Conservation (phyloP, 805 yeast species). For the Spathaspora hagerdaliae region DNA sequence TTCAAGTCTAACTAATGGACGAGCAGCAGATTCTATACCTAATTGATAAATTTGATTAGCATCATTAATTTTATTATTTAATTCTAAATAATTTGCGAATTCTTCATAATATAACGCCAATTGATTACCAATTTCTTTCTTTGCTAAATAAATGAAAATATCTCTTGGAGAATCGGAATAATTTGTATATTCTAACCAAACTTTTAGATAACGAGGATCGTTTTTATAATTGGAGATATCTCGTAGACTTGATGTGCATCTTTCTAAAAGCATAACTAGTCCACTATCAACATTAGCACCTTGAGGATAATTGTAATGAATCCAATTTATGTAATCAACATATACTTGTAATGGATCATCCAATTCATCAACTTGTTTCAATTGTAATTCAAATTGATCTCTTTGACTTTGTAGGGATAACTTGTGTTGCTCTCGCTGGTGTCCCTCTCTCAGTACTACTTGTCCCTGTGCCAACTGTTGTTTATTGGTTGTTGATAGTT, state of each 20-base stretch:
- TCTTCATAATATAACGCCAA: constrained; percentile 75
- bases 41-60: constrained; percentile 57
- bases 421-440: constrained; percentile 14
- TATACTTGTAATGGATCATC: constrained; percentile 84
- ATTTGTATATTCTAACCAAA: constrained; percentile 78
- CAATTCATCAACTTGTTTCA: constrained; percentile 51
- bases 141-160: constrained; percentile 64
- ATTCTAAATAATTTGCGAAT: constrained; percentile 63
- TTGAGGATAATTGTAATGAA: constrained; percentile 55
- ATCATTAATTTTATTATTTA: constrained; percentile 41
- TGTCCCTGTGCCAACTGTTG: no score
- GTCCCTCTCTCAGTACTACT: no score
- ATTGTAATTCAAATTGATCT: constrained; percentile 44
- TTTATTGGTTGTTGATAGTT: no score
- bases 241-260: constrained; percentile 66
- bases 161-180: constrained; percentile 68
- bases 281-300: constrained; percentile 64
- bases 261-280: constrained; percentile 58
- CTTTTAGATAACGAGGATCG: constrained; percentile 73
- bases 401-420: constrained; percentile 31
- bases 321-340: constrained; percentile 75
- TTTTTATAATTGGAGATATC: constrained; percentile 67
- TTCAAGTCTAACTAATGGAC: constrained; percentile 48
- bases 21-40: constrained; percentile 59
- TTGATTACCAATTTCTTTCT: constrained; percentile 64